A percentile compares a stretch with the other conserved stretches of the same genome.
Conservation (phyloP, 1,284 basidiomycete genomes). For the Trichosporon ovoides region DNA sequence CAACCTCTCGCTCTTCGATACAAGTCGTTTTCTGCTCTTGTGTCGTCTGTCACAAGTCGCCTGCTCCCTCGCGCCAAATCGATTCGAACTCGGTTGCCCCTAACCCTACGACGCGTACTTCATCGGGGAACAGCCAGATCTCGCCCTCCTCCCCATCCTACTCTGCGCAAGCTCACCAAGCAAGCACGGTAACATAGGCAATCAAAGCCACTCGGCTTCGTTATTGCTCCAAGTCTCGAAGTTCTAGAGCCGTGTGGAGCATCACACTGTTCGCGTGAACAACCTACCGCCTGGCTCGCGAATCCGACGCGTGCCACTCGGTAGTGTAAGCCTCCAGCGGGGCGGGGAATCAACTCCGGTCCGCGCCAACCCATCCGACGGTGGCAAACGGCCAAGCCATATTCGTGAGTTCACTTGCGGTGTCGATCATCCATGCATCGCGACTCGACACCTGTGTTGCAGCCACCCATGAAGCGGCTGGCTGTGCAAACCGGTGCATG, state of each 20-base stretch:
- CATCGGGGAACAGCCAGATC: background rate
- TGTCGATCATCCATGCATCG: background rate
- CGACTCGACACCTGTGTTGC: background rate
- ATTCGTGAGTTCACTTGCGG: background rate
- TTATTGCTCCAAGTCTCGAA: no score
- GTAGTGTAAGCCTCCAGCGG: conserved; percentile 3
- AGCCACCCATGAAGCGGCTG: background rate
- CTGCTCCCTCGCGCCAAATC: background rate
- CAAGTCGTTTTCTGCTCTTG: background rate
- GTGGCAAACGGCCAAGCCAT: background rate
- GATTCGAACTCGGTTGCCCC: background rate
- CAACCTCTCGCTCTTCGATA: background rate
- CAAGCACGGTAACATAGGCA: background rate
- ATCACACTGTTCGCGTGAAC: background rate
- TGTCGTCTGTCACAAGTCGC: background rate
- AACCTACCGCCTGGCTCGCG: background rate
- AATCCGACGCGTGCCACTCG: background rate
- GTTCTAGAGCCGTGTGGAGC: background rate
- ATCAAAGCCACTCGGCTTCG: background rate
- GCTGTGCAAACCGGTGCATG: background rate
- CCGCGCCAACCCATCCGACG: background rate
- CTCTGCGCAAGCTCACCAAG: background rate
- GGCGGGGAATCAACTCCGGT: conserved; percentile 1
- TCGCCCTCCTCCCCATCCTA: background rate
- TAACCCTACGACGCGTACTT: background rate